Evolutionary conservation across 73 alveolate species (phyloP).

Genomic region (Urostyla sp.): DNA sequence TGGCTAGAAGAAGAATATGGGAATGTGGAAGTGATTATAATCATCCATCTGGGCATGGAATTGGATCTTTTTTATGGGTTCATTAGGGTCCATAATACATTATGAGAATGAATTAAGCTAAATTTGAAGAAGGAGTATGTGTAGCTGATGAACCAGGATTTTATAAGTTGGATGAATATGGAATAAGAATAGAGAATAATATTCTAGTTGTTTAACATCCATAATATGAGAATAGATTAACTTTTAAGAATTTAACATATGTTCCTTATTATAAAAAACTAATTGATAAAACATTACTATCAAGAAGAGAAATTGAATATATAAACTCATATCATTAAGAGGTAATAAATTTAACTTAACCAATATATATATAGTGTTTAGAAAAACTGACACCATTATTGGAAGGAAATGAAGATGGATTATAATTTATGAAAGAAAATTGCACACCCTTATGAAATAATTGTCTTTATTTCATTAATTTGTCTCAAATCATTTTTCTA

Average conservation of each 20-base stretch:
- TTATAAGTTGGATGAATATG: constrained; percentile 69
- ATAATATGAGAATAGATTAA: constrained; percentile 52
- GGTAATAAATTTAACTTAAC: constrained; percentile 81
- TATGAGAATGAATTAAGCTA: background rate
- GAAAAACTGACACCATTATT: constrained; percentile 78
- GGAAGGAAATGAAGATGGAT: constrained; percentile 56
- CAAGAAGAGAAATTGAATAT: constrained; percentile 74
- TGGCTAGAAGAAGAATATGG: constrained; percentile 96
- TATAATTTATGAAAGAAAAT: constrained; percentile 68
- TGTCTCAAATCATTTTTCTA: too few species aligned
- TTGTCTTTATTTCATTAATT: too few species aligned
- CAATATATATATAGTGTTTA: constrained; percentile 72
- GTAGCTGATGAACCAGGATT: constrained; percentile 79
- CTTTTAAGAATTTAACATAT: constrained; percentile 91
- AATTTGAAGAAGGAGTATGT: constrained; percentile 59
- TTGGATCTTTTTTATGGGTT: constrained; percentile 73
- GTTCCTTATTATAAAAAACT: constrained; percentile 94
- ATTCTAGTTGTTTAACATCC: constrained; percentile 78
- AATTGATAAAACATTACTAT: constrained; percentile 77
- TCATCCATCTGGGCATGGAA: constrained; percentile 85
- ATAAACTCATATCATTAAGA: constrained; percentile 64
- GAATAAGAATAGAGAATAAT: constrained; percentile 79
- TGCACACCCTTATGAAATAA: constrained; percentile 72
- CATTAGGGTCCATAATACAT: constrained; percentile 81
- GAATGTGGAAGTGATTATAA: constrained; percentile 77